phyloP scores from a whole-genome alignment of 202 grass and related monocot genomes.

The Eragrostis tef region DNA sequence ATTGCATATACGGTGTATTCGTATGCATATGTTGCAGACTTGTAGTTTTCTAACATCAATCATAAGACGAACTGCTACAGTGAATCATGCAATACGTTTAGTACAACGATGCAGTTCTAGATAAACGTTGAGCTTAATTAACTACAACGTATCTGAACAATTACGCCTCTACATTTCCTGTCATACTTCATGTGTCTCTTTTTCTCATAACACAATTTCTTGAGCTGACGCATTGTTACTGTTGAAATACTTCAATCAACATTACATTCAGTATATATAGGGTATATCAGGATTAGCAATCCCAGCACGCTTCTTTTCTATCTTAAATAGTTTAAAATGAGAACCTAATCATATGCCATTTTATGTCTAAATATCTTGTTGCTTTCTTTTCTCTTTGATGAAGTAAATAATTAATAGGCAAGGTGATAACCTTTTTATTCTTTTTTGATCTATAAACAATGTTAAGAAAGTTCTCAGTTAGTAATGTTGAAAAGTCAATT shows the following conservation, averaged over 20 bases:
- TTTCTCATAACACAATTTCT: background rate
- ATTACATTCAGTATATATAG: conserved; percentile 12
- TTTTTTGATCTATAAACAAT: conserved; percentile 36
- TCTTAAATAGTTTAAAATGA: background rate
- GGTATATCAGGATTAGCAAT: background rate
- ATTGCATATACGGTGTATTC: background rate
- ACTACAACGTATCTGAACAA: conserved; percentile 11
- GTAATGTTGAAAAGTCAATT: conserved; percentile 4
- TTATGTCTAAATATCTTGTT: conserved; percentile 7
- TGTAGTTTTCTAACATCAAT: conserved; percentile 18
- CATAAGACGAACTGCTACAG: background rate
- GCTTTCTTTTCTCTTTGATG: background rate
- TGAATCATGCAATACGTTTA: background rate
- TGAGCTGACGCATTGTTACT: conserved; percentile 18
- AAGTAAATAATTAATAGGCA: background rate
- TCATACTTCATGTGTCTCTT: background rate
- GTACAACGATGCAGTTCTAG: background rate
- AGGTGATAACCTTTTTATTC: conserved; percentile 11
- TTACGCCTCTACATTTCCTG: background rate
- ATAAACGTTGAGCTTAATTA: background rate
- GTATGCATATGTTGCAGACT: too few species aligned
- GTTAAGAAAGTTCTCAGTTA: conserved; percentile 19
- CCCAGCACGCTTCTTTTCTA: background rate
- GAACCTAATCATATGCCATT: conserved; percentile 16
- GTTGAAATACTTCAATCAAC: conserved; percentile 21